Evolutionary conservation across 1,284 basidiomycete species (phyloP).

Genomic region (Moesziomyces sp.): DNA sequence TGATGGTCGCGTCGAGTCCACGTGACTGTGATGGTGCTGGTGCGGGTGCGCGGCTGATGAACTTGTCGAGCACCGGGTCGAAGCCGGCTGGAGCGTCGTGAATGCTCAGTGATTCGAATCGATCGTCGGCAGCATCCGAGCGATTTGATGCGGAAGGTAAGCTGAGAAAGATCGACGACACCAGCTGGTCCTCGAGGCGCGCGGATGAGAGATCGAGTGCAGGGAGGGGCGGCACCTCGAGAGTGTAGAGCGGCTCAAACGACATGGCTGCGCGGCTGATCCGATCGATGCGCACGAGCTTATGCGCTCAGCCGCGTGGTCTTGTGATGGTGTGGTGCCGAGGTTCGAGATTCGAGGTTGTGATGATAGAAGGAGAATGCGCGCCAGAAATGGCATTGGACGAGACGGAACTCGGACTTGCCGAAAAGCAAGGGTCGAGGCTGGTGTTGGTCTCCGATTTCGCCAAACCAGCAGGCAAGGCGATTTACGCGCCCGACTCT

Average conservation of each 20-base stretch:
- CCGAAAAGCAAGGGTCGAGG: slow-evolving; percentile 2
- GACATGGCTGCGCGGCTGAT: slow-evolving; percentile 16
- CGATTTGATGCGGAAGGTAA: background rate
- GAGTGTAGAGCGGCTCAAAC: slow-evolving; percentile 23
- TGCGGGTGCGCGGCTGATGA: slow-evolving; percentile 12
- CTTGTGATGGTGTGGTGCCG: background rate
- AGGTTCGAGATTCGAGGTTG: background rate
- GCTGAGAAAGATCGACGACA: slow-evolving; percentile 34
- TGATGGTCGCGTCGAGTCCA: background rate
- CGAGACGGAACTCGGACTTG: slow-evolving; percentile 12
- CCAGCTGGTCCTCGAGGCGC: slow-evolving; percentile 14
- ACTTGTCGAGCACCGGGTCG: slow-evolving; percentile 29
- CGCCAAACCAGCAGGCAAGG: background rate
- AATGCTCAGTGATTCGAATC: background rate
- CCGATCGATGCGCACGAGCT: background rate
- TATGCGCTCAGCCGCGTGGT: background rate
- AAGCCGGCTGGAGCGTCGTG: background rate
- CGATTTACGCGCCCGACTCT: slow-evolving; percentile 27
- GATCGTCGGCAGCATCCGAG: background rate
- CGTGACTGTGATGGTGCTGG: background rate
- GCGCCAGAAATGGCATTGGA: background rate
- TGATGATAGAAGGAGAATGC: background rate
- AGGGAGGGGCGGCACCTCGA: slow-evolving; percentile 24
- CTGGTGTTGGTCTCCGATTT: slow-evolving; percentile 31
- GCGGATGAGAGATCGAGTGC: slow-evolving; percentile 16